Evolutionary conservation across 1,284 basidiomycete genomes (phyloP), one percentile per base, ranked within the genome.

Genomic region (Trametes polyzona): DNA sequence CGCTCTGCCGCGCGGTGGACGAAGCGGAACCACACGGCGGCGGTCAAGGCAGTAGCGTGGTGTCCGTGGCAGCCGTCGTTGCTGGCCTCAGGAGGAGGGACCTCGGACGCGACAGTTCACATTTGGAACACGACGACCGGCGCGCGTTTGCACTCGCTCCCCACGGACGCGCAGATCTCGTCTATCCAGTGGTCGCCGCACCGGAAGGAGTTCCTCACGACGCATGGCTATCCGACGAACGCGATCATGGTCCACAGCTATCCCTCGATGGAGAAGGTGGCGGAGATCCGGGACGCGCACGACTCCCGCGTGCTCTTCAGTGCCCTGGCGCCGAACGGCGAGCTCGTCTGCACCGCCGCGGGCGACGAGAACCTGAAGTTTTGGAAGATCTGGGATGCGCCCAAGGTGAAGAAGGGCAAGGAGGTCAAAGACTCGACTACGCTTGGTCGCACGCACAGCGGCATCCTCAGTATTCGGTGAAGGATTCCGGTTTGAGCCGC

Each of bases 21-120:
- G 41, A 97, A 96, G 75, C 81, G 92, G 41, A 96, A 95, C 71
- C 95, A 98, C 73, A 93, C 91, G 0, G 95, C 95, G 0, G 95
- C 95, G 0, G 95, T 97, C 65, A 98, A 98, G 90, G 96, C 95
- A 0, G 78, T 99, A 42, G 93, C 95, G 0, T 99, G 97, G 95
- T 98, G 94, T 65, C 95, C 96, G 0, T 98, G 96, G 95, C 93
- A 96, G 76, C 85, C 90, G 0, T 90, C 91, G 9, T 80, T 99
- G 8, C 84, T 99, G 44, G 96, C 96, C 0, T 90, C 92, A 0
- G 97, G 97, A 0, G 97, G 97, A 1, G 97, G 97, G 0, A 96
- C 95, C 0, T 92, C 92, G 60, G 96, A 99, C 70, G 92, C 94
- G 36, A 93, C 90, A 23, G 93, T 98, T 65, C 93, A 98, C 70